A percentile compares a stretch with the other conserved stretches of the same genome.
These are phyloP conservation scores for Aspergillus biplanus DNA, from an alignment of 495 filamentous ascomycete species.

Conservation along the genomic window DNA sequence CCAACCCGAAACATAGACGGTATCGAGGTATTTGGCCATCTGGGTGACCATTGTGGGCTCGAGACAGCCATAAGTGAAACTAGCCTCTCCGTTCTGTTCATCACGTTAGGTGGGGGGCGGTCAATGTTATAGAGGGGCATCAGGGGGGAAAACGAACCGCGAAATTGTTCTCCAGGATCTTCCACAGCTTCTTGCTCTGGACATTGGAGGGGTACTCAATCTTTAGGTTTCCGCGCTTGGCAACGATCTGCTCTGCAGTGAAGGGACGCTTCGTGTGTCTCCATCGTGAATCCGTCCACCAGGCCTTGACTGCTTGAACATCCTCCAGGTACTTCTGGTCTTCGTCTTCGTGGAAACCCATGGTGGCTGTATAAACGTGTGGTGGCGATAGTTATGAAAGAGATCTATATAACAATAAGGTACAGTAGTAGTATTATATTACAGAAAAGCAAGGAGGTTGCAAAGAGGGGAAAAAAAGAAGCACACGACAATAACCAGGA, in stretches of 20 bases:
- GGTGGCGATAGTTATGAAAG: constrained; percentile 7
- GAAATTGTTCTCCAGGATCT: constrained; percentile 83
- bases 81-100: constrained; percentile 74
- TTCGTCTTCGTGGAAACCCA: constrained; percentile 67
- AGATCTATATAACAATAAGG: constrained; percentile 15
- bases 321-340: constrained; percentile 79
- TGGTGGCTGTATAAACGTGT: constrained; percentile 24
- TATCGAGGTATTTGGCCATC: constrained; percentile 98
- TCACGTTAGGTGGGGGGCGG: constrained; percentile 7
- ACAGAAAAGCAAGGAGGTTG: neutral
- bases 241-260: constrained; percentile 95
- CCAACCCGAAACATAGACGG: constrained; percentile 98
- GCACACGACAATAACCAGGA: constrained; percentile 15
- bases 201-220: constrained; percentile 90
- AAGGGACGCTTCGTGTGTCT: constrained; percentile 89
- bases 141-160: constrained; percentile 53
- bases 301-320: constrained; percentile 83
- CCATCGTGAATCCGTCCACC: constrained; percentile 95
- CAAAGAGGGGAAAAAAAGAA: constrained; percentile 17
- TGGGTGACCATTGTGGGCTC: constrained; percentile 98
- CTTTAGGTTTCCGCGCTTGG: constrained; percentile 88
- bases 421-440: constrained; percentile 5
- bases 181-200: constrained; percentile 93
- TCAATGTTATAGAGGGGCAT: neutral
- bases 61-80: constrained; percentile 94